Base-by-base conservation (phyloP, 495 filamentous ascomycete genomes). In the Lindgomyces ingoldianus region DNA sequence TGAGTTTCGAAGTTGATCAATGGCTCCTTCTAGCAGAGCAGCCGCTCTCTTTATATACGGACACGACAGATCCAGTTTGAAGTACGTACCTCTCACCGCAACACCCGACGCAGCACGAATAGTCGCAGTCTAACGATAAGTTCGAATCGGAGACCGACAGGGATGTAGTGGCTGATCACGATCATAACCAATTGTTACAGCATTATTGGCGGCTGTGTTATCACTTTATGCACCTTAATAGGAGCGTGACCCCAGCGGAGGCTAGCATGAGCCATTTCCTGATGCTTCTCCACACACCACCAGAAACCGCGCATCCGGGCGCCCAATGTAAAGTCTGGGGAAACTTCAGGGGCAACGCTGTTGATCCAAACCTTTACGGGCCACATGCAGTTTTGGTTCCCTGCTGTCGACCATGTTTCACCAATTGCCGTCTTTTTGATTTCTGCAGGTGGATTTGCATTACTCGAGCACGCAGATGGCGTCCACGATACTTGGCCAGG, bases 291-390 rank as follows among this genome's bases (percentile, higher is more conserved):
- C 65, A 63, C 65, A 68, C 65, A 58, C 58, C 65, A 6, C 14
- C 30, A 62, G 42, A 68, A 62, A 63, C 47, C 58, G 44, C 58
- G 46, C 58, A 57, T 41, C 44, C 49, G 53, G n/a, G 60, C 60
- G 26, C 4, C 48, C 19, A 27, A 26, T 27, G 14, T 10, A 56
- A 21, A 56, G 57, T 62, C 57, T 45, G 64, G 64, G 64, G 64
- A 59, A 67, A 49, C 25, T 30, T 67, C 65, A 68, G 65, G 65
- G 65, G 65, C 59, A 62, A 29, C 59, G 58, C 58, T 56, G 59
- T 57, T 45, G 49, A 42, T 44, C 58, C 19, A 52, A 19, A 14
- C 30, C 53, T 63, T 27, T 8, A 8, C 48, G 18, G 18, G 64
- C 42, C 10, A n/a, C 29, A 10, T 68, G 65, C 65, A 49, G 12